Base-by-base conservation (phyloP, 768 basidiomycete species). In the Lactifluus hygrophoroides region DNA sequence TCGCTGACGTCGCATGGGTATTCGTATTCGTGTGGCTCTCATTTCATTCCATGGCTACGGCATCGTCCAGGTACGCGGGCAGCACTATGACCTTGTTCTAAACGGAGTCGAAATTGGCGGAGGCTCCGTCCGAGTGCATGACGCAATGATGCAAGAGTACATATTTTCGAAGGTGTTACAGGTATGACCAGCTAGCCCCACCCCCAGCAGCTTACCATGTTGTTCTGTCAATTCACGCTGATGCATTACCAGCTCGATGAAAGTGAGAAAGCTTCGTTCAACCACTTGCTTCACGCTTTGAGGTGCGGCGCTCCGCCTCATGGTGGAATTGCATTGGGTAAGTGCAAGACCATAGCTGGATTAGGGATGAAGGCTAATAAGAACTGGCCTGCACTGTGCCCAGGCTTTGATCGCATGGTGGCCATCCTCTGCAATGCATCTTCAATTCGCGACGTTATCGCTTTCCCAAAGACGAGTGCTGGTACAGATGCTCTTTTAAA, bases 71-170 rank as follows among this genome's bases (percentile, higher is more conserved):
- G 86, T 94, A 66, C 84, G 94, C 53, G 94, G 93, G 17, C 94
- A 97, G 69, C 94, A 97, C 71, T 97, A 96, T 68, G 94, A 97
- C 74, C 83, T 97, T 43, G 93, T 97, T 28, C 70, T 97, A 62
- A 93, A 97, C 70, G 94, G 94, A 6, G 82, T 86, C 57, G 94
- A 97, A 75, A 88, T 97, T 63, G 94, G 92, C 8, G 94, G 94
- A 27, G 94, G 94, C 27, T 92, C 89, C 40, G 94, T 97, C 60
- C 84, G 94, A 67, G 81, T 97, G 23, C 94, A 97, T 68, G 92
- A 95, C 71, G 83, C 88, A 7, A 70, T 67, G 45, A 85, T 96
- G 82, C 94, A 96, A 69, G 87, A 94, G 62, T 77, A 84, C 70
- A 83, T 95, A 61, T 86, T 95, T 71, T 69, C 71, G 49, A 69